Evolutionary conservation across 2,329 filamentous ascomycete genomes (phyloP).

Genomic region (Paraconiothyrium sp.): DNA sequence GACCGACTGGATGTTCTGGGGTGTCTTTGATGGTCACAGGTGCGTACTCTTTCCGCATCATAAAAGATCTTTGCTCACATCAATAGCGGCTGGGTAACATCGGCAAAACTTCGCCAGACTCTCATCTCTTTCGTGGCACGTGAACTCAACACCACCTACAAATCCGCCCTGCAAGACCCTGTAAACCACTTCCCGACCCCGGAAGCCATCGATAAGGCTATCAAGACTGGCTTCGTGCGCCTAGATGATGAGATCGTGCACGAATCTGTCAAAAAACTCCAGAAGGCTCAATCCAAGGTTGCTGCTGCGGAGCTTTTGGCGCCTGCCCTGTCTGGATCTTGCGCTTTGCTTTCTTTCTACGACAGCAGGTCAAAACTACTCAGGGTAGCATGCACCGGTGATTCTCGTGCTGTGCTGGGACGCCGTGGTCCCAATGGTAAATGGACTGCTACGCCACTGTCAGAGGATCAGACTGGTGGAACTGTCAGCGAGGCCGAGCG

Average conservation of each 20-base stretch:
- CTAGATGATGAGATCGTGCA: constrained; percentile 95
- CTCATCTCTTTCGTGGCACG: constrained; percentile 92
- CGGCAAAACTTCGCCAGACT: constrained; percentile 90
- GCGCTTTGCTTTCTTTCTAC: constrained; percentile 95
- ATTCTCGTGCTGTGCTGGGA: constrained; percentile 93
- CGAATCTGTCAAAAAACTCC: constrained; percentile 88
- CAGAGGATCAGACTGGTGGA: constrained; percentile 91
- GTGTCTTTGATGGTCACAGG: constrained; percentile 97
- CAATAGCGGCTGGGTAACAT: constrained; percentile 92
- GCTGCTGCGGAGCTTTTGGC: constrained; percentile 90
- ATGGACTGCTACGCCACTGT: constrained; percentile 90
- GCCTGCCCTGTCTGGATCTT: constrained; percentile 95
- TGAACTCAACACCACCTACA: constrained; percentile 92
- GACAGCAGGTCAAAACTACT: constrained; percentile 87
- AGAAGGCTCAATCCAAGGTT: constrained; percentile 88
- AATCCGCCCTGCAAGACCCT: constrained; percentile 69
- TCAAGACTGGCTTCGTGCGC: constrained; percentile 88
- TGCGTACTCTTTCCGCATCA: constrained; percentile 54
- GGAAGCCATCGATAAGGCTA: constrained; percentile 86
- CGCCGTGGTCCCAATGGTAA: constrained; percentile 80
- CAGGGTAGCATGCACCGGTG: constrained; percentile 93
- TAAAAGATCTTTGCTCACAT: not conserved
- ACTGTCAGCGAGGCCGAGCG: constrained; percentile 86
- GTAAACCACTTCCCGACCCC: constrained; percentile 72
- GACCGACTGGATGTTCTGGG: constrained; percentile 99